phyloP scores from a whole-genome alignment of 768 basidiomycete genomes.

The Chlorophyllum brunneum region DNA sequence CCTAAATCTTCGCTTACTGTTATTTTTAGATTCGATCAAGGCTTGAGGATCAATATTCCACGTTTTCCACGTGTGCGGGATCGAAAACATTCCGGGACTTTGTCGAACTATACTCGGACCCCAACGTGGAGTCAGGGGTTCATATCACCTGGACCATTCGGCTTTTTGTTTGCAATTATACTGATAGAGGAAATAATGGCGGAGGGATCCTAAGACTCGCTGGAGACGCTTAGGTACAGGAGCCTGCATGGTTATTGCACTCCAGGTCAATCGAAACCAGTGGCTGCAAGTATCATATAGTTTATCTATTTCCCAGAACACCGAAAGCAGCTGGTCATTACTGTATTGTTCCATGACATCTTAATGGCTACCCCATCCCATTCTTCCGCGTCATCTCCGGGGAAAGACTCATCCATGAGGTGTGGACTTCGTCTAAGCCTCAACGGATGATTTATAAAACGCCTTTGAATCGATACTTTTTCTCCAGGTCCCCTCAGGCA shows the following conservation, averaged over 20 bases:
- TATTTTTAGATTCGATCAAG: constrained; percentile 2
- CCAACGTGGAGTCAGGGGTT: background rate
- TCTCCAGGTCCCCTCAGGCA: no score
- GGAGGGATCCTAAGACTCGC: no score
- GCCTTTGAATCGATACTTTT: no score
- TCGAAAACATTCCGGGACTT: background rate
- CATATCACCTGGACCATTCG: background rate
- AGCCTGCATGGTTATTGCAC: no score
- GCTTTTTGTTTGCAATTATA: background rate
- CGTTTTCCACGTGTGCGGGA: background rate
- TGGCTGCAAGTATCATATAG: no score
- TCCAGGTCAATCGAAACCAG: no score
- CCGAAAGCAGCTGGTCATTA: background rate
- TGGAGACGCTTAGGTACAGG: no score
- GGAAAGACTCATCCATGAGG: background rate
- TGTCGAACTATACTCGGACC: constrained; percentile 1
- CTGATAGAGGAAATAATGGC: no score
- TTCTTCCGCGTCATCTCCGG: constrained; percentile 3
- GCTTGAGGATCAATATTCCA: background rate
- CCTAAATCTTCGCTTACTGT: no score
- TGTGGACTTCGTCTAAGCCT: background rate
- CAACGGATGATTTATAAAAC: background rate
- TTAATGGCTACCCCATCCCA: no score
- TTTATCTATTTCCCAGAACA: no score
- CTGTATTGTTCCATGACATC: no score